Conservation (phyloP, 345 rosid species). For the Fremontodendron californicum region DNA sequence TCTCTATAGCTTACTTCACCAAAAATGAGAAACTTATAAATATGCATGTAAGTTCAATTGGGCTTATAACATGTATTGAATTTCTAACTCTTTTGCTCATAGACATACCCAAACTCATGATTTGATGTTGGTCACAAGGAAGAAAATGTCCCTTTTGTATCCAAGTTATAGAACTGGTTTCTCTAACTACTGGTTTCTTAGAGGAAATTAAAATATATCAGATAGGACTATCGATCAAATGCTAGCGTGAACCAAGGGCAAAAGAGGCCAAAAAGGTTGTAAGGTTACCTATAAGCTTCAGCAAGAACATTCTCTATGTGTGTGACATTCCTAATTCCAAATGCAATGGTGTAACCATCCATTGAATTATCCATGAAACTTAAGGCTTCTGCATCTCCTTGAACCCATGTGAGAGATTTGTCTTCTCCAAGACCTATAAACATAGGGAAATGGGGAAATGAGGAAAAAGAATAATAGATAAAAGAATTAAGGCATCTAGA, state of each 20-base stretch:
- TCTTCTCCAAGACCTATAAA: conserved; percentile 40
- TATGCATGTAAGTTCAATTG: neutral
- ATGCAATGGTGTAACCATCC: conserved; percentile 96
- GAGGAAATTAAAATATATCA: neutral
- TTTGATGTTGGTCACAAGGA: neutral
- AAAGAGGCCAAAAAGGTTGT: neutral
- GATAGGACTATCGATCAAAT: neutral
- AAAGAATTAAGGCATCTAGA: neutral
- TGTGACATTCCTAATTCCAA: conserved; percentile 95
- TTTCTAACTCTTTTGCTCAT: neutral
- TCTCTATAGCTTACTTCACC: neutral
- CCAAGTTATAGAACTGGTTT: neutral
- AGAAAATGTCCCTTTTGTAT: neutral
- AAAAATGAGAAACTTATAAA: neutral
- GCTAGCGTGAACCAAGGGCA: neutral
- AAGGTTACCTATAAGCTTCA: conserved; percentile 66
- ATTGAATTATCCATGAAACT: conserved; percentile 61
- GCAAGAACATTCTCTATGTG: conserved; percentile 86
- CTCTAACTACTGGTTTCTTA: neutral
- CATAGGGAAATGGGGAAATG: neutral
- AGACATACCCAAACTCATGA: neutral
- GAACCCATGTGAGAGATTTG: conserved; percentile 74
- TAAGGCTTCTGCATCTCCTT: conserved; percentile 90
- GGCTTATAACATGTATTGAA: neutral
- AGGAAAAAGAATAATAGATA: neutral